Percentiles rank a stretch among this genome's conserved stretches.
phyloP scores from a whole-genome alignment of 371 early-diverging fungal species.

The Funneliformis caledonium region DNA sequence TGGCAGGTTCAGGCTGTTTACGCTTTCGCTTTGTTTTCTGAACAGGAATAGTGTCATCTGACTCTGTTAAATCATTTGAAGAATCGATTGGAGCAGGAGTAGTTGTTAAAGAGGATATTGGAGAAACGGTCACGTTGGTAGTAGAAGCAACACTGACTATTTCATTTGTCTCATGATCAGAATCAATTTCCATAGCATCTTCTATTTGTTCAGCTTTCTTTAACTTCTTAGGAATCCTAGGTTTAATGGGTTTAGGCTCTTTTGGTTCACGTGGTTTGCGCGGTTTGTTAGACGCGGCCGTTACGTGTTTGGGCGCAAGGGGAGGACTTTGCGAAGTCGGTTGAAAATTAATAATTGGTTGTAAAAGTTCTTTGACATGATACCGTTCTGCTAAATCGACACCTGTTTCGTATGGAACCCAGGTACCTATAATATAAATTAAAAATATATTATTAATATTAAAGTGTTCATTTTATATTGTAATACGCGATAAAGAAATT shows the following conservation, averaged over 20 bases:
- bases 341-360: slow-evolving; percentile 72
- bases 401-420: slow-evolving; percentile 83
- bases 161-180: slow-evolving; percentile 36
- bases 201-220: slow-evolving; percentile 17
- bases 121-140: slow-evolving; percentile 14
- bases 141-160: slow-evolving; percentile 10
- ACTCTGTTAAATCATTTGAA: slow-evolving; percentile 36
- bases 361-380: slow-evolving; percentile 62
- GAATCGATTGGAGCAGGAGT: slow-evolving; percentile 33
- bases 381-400: slow-evolving; percentile 74
- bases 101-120: slow-evolving; percentile 29
- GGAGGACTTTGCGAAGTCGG: slow-evolving; percentile 47
- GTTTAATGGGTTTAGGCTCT: slow-evolving; percentile 40
- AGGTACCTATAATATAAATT: slow-evolving; percentile 42
- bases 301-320: slow-evolving; percentile 41
- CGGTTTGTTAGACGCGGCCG: slow-evolving; percentile 40
- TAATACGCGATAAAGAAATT: neutral
- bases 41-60: neutral
- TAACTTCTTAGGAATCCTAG: slow-evolving; percentile 17
- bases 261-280: slow-evolving; percentile 41
- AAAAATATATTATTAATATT: neutral
- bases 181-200: slow-evolving; percentile 26
- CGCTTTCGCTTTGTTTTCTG: slow-evolving; percentile 1
- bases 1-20: neutral
- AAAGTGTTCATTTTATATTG: neutral